phyloP scores from a whole-genome alignment of 306 rosid genomes.

The Trifolium pratense region DNA sequence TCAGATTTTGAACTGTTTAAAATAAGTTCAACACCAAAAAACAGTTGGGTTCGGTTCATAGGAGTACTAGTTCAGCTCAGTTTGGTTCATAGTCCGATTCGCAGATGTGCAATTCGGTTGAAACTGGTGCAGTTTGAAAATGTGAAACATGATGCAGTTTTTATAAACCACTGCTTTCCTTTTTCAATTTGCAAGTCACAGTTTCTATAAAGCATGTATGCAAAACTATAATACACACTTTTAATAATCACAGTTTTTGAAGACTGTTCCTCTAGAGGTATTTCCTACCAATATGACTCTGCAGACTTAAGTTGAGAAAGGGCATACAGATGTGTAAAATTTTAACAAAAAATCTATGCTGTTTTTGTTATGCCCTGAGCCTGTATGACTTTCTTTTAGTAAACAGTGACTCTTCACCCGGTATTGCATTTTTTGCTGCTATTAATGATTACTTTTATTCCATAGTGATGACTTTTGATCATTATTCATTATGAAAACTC shows the following conservation, averaged over 20 bases:
- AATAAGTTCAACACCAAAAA: not conserved
- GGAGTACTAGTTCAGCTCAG: not conserved
- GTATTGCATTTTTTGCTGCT: too few relatives aligned
- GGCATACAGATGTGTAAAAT: not conserved
- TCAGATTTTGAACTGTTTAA: not conserved
- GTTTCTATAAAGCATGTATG: not conserved
- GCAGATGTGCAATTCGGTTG: too few relatives aligned
- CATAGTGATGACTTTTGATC: too few relatives aligned
- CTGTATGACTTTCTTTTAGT: too few relatives aligned
- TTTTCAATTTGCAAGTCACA: not conserved
- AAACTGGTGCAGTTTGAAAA: too few relatives aligned
- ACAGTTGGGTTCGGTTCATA: not conserved
- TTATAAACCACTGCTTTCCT: too few relatives aligned
- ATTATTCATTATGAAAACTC: not conserved
- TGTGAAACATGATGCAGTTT: too few relatives aligned
- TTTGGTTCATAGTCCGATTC: not conserved
- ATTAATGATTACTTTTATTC: too few relatives aligned
- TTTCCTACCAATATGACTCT: not conserved
- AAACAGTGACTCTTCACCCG: too few relatives aligned
- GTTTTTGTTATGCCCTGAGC: not conserved
- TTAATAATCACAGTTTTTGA: too few relatives aligned
- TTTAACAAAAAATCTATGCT: too few relatives aligned
- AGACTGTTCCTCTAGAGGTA: not conserved
- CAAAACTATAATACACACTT: not conserved
- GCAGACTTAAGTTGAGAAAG: not conserved